Evolutionary conservation across 306 rosid genomes (phyloP), one percentile per base, ranked within the genome.

Genomic region (Quercus suber): DNA sequence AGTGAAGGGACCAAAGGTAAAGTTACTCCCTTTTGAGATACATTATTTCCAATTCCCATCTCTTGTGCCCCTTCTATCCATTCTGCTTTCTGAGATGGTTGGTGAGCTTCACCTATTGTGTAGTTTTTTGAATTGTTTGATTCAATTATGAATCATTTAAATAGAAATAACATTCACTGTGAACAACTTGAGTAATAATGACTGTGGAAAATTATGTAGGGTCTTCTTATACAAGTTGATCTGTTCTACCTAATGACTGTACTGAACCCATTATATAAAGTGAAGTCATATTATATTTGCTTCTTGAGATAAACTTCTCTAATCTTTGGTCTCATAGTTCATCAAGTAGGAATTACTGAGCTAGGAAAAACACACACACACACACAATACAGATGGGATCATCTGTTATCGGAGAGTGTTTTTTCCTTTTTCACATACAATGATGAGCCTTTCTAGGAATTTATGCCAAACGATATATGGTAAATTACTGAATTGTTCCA

Each of bases 1-100:
- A 3, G 91, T 93, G 53, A 93, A 74, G 73, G 96, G 97, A 28
- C 97, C 97, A 14, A 89, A 90, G 97, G 96, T 93, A 83, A 65
- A 63, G 21, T 27, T 43, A 64, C 70, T 74, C 9, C 8, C 23
- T 33, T 60, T 14, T 75, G 4, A 14, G 14, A 43, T 76, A 33
- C 74, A 52, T 60, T 63, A 11, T 28, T 53, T 37, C 14, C 37
- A 67, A 61, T 35, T 68, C 35, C 41, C 30, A 1, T 33, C 73
- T 78, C 12, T 4, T 28, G 63, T n/a, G 51, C 76, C 65, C 43
- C 51, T 6, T 61, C 45, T 73, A 77, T 78, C 79, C 49, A 53
- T 6, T 69, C 60, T 20, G 53, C 59, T 72, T 49, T 15, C 20
- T 33, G 30, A 63, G 18, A 63, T 49, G 53, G 53, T 49, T 14